A percentile compares a stretch with the other conserved stretches of the same genome.
These are phyloP conservation scores for Aspergillus sp. DNA, from an alignment of 2,329 filamentous ascomycete species.

Conservation along the genomic window DNA sequence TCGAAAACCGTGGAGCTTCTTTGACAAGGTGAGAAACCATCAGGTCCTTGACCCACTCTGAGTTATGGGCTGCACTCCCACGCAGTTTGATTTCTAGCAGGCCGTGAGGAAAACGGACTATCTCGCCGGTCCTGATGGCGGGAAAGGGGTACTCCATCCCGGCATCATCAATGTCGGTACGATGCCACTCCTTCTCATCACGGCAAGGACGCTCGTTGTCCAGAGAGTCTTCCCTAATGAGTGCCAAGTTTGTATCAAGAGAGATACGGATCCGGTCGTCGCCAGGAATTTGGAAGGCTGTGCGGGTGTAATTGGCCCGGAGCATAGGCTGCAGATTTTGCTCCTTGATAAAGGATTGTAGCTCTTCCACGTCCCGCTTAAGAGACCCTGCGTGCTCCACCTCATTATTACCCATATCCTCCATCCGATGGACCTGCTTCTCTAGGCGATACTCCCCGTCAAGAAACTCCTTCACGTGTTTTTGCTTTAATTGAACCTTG, in stretches of 20 bases:
- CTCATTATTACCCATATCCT: slow-evolving; percentile 69
- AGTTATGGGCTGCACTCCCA: slow-evolving; percentile 56
- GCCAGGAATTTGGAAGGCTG: slow-evolving; percentile 92
- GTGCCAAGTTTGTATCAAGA: slow-evolving; percentile 86
- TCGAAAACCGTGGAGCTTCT: slow-evolving; percentile 85
- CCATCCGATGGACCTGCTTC: slow-evolving; percentile 82
- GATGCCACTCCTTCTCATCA: slow-evolving; percentile 86
- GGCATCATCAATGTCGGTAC: slow-evolving; percentile 79
- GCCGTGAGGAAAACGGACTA: slow-evolving; percentile 86
- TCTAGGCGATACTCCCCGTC: slow-evolving; percentile 88
- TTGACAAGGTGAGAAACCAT: slow-evolving; percentile 93
- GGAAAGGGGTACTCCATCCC: slow-evolving; percentile 85
- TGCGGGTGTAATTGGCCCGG: slow-evolving; percentile 89
- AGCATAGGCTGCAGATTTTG: slow-evolving; percentile 79
- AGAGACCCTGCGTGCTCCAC: slow-evolving; percentile 67
- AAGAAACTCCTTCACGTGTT: slow-evolving; percentile 86
- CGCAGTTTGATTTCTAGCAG: slow-evolving; percentile 90
- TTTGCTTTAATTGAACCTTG: slow-evolving; percentile 85
- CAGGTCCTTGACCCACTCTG: slow-evolving; percentile 85
- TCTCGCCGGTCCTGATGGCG: slow-evolving; percentile 84
- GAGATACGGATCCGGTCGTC: slow-evolving; percentile 89
- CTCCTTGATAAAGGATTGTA: slow-evolving; percentile 77
- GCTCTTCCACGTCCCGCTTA: slow-evolving; percentile 69
- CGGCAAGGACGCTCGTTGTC: slow-evolving; percentile 84
- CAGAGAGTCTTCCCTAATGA: slow-evolving; percentile 74